Conservation (phyloP, 148 eudicot species). For the Fallopia convolvulus region DNA sequence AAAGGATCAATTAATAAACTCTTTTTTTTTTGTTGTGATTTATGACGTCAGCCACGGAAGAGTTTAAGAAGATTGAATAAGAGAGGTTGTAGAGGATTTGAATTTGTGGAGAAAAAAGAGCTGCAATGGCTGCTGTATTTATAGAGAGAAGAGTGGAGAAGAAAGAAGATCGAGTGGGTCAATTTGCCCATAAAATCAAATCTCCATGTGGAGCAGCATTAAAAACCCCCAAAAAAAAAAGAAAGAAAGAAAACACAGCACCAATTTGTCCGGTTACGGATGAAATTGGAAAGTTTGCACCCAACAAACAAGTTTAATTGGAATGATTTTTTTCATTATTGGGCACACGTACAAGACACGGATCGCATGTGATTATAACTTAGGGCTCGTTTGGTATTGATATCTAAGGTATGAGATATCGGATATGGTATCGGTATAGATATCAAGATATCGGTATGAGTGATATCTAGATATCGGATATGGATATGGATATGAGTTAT, state of each 20-base stretch:
- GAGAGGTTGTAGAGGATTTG: background rate
- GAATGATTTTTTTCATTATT: background rate
- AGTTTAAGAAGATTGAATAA: background rate
- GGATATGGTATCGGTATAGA: too few species aligned
- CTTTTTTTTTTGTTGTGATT: too few species aligned
- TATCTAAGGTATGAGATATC: too few species aligned
- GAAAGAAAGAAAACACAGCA: background rate
- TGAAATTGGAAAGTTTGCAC: background rate
- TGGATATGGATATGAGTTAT: too few species aligned
- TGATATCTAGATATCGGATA: too few species aligned
- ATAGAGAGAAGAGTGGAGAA: background rate
- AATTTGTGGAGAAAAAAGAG: background rate
- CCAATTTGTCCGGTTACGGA: background rate
- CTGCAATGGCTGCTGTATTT: background rate
- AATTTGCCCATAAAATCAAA: conserved; percentile 6
- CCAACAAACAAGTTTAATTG: background rate
- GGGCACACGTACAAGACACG: background rate
- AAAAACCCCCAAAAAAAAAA: background rate
- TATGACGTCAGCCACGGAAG: too few species aligned
- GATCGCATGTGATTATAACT: too few species aligned
- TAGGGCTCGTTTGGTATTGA: too few species aligned
- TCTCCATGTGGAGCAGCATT: background rate
- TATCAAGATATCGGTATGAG: too few species aligned
- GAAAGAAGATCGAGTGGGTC: background rate
- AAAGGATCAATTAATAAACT: too few species aligned